Evolutionary conservation across 768 basidiomycete genomes (phyloP).

Genomic region (Lepiota subincarnata): DNA sequence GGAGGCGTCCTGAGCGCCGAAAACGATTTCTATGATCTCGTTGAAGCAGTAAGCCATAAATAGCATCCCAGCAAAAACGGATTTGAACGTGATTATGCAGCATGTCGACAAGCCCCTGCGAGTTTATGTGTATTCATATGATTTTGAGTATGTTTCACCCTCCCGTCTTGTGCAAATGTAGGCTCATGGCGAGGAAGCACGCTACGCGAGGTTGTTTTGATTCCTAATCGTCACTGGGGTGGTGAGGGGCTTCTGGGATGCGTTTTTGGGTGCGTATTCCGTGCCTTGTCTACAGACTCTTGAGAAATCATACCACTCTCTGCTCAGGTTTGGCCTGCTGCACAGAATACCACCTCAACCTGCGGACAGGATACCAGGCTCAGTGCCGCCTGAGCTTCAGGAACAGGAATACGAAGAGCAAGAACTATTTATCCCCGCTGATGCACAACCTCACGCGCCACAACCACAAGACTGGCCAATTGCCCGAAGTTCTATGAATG

Average conservation of each 20-base stretch:
- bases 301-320: conserved; percentile 6
- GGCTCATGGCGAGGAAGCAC: conserved; percentile 47
- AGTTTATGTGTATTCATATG: conserved; percentile 95
- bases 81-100: conserved; percentile 36
- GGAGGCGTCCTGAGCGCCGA: conserved; percentile 89
- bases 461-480: conserved; percentile 2
- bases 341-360: conserved; percentile 89
- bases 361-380: conserved; percentile 50
- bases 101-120: conserved; percentile 92
- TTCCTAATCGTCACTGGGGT: conserved; percentile 97
- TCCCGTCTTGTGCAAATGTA: conserved; percentile 1
- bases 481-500: conserved; percentile 4
- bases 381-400: conserved; percentile 52
- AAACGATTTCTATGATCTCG: conserved; percentile 94
- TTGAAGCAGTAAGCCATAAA: conserved; percentile 71
- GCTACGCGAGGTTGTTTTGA: conserved; percentile 86
- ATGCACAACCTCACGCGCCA: conserved; percentile 27
- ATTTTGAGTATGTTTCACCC: conserved; percentile 75
- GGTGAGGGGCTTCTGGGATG: conserved; percentile 94
- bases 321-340: conserved; percentile 74
- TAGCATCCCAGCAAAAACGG: neutral
- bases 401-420: conserved; percentile 59
- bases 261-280: conserved; percentile 77
- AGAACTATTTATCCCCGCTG: conserved; percentile 72
- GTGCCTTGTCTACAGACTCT: neutral